Evolutionary conservation across 495 filamentous ascomycete genomes (phyloP).

Genomic region (Pyrenopolyporus hunteri): DNA sequence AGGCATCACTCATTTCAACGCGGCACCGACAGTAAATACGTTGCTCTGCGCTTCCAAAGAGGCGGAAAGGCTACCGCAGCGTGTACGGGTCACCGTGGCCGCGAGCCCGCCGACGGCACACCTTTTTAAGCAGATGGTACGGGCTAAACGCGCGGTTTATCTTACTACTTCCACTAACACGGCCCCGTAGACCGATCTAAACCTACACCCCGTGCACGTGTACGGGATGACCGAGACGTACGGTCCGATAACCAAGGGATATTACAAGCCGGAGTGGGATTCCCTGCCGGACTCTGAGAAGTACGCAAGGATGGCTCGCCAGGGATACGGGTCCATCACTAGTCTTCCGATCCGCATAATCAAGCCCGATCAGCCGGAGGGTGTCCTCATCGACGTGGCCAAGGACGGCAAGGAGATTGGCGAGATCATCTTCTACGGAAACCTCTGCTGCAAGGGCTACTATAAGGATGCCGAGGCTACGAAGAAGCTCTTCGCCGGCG

Average conservation of each 20-base stretch:
- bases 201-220: conserved; percentile 90
- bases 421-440: conserved; percentile 88
- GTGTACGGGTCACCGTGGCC: conserved; percentile 89
- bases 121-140: conserved; percentile 89
- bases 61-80: conserved; percentile 69
- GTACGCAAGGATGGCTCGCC: conserved; percentile 86
- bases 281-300: conserved; percentile 69
- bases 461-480: conserved; percentile 91
- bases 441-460: conserved; percentile 92
- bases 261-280: conserved; percentile 84
- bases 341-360: conserved; percentile 82
- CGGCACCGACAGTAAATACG: conserved; percentile 95
- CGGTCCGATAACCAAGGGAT: conserved; percentile 93
- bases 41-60: conserved; percentile 78
- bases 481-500: conserved; percentile 83
- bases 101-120: conserved; percentile 87
- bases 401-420: conserved; percentile 88
- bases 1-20: conserved; percentile 90
- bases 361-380: conserved; percentile 73
- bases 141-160: background rate
- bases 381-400: conserved; percentile 73
- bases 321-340: conserved; percentile 88
- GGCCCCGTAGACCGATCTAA: conserved; percentile 59
- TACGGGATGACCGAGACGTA: conserved; percentile 97
- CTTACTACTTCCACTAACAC: background rate